These are phyloP conservation scores for Agrostemma githago DNA, from an alignment of 148 eudicot species.

Conservation along the genomic window DNA sequence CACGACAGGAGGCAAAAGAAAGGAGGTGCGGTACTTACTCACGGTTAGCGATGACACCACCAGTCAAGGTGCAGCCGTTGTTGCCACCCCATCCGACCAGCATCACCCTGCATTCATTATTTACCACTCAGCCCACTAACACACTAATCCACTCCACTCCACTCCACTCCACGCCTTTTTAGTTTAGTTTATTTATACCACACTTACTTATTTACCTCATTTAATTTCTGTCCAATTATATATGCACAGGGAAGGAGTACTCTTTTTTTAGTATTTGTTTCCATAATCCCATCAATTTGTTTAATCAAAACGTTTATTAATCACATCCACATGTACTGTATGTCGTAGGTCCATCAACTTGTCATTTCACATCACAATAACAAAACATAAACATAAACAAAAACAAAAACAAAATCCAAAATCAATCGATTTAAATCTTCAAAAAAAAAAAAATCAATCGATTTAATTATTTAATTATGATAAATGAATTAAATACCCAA, in stretches of 20 bases:
- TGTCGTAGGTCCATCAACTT: no score
- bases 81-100: conserved; percentile 99
- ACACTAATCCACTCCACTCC: not conserved
- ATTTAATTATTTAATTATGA: no score
- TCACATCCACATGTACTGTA: not conserved
- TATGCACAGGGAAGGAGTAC: not conserved
- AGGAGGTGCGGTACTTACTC: conserved; percentile 47
- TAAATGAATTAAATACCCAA: conserved; percentile 43
- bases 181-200: not conserved
- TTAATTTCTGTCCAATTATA: no score
- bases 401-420: not conserved
- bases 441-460: not conserved
- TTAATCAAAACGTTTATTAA: no score
- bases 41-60: conserved; percentile 87
- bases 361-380: no score
- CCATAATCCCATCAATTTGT: not conserved
- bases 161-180: not conserved
- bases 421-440: no score
- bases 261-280: not conserved
- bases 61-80: conserved; percentile 89
- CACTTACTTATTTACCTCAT: not conserved
- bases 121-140: not conserved
- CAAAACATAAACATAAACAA: not conserved
- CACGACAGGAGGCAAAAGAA: not conserved
- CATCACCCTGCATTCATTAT: conserved; percentile 58